Conservation (phyloP, 495 filamentous ascomycete species). For the Pseudomonodictys pantanalensis region DNA sequence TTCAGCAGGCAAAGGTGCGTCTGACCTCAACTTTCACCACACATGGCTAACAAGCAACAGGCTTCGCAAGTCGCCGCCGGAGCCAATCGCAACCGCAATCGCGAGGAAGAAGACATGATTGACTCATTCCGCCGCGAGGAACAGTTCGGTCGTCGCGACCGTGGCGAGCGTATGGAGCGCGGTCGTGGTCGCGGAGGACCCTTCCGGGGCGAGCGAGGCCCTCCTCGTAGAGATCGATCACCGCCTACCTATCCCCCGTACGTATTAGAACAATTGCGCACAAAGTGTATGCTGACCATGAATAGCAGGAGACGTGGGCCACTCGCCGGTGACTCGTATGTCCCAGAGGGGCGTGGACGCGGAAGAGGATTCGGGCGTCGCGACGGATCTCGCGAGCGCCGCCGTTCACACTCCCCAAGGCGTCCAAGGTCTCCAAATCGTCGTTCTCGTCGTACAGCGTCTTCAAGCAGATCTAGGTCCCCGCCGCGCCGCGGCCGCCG, state of each 20-base stretch:
- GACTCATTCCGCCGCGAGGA: slow-evolving; percentile 69
- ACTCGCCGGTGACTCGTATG: slow-evolving; percentile 55
- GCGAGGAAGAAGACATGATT: slow-evolving; percentile 61
- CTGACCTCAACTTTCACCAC: background rate
- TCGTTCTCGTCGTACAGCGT: slow-evolving; percentile 22
- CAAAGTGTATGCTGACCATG: slow-evolving; percentile 38
- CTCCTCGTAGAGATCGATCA: slow-evolving; percentile 17
- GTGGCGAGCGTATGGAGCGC: slow-evolving; percentile 57
- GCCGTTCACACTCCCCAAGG: slow-evolving; percentile 14
- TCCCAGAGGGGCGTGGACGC: slow-evolving; percentile 44
- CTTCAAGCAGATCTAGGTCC: slow-evolving; percentile 12
- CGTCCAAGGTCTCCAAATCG: slow-evolving; percentile 9
- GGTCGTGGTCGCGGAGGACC: slow-evolving; percentile 49
- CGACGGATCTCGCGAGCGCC: slow-evolving; percentile 11
- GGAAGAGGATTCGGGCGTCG: background rate
- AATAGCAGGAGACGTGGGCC: slow-evolving; percentile 51
- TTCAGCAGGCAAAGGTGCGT: slow-evolving; percentile 86
- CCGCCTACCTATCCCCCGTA: slow-evolving; percentile 5
- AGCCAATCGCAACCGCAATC: slow-evolving; percentile 64
- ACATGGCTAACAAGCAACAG: slow-evolving; percentile 37
- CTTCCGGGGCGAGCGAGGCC: slow-evolving; percentile 48
- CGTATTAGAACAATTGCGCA: background rate
- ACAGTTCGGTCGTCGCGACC: slow-evolving; percentile 1
- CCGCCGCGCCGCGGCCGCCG: slow-evolving; percentile 22
- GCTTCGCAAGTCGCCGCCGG: slow-evolving; percentile 78